Percentiles rank a stretch among this genome's conserved stretches.
phyloP scores from a whole-genome alignment of 805 yeast genomes.

The Starmera caribaea region DNA sequence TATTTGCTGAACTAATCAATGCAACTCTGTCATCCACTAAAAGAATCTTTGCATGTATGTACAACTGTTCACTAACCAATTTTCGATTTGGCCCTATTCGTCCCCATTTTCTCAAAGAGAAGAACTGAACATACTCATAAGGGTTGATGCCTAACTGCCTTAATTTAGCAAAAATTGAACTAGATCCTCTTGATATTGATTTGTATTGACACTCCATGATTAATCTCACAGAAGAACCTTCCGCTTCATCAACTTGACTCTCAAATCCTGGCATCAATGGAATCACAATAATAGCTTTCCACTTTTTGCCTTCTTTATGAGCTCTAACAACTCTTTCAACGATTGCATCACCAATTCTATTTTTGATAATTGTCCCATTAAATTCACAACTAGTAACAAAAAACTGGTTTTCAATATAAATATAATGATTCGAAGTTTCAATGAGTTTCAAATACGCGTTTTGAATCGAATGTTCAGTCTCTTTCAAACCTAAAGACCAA shows the following conservation, averaged over 20 bases:
- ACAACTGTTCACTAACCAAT: slow-evolving; percentile 82
- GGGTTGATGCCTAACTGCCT: slow-evolving; percentile 77
- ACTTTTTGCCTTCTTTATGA: slow-evolving; percentile 57
- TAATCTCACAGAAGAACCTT: slow-evolving; percentile 89
- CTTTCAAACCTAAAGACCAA: slow-evolving; percentile 88
- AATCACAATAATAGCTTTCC: slow-evolving; percentile 88
- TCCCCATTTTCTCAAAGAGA: slow-evolving; percentile 93
- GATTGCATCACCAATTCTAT: slow-evolving; percentile 90
- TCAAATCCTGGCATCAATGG: slow-evolving; percentile 98
- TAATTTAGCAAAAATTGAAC: slow-evolving; percentile 79
- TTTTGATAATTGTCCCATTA: slow-evolving; percentile 76
- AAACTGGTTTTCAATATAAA: slow-evolving; percentile 93
- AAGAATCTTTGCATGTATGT: slow-evolving; percentile 88
- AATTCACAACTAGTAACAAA: slow-evolving; percentile 83
- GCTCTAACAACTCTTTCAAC: slow-evolving; percentile 95
- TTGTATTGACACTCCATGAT: slow-evolving; percentile 95
- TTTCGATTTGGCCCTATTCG: slow-evolving; percentile 67
- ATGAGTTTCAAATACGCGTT: slow-evolving; percentile 85
- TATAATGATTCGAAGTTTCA: slow-evolving; percentile 86
- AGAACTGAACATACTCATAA: slow-evolving; percentile 84
- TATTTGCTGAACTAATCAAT: slow-evolving; percentile 94
- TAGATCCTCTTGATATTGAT: slow-evolving; percentile 84
- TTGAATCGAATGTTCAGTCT: slow-evolving; percentile 83
- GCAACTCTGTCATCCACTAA: slow-evolving; percentile 91
- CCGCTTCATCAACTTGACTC: slow-evolving; percentile 85